These are phyloP conservation scores for Agroathelia rolfsii DNA, from an alignment of 1,284 basidiomycete genomes.

Conservation along the genomic window DNA sequence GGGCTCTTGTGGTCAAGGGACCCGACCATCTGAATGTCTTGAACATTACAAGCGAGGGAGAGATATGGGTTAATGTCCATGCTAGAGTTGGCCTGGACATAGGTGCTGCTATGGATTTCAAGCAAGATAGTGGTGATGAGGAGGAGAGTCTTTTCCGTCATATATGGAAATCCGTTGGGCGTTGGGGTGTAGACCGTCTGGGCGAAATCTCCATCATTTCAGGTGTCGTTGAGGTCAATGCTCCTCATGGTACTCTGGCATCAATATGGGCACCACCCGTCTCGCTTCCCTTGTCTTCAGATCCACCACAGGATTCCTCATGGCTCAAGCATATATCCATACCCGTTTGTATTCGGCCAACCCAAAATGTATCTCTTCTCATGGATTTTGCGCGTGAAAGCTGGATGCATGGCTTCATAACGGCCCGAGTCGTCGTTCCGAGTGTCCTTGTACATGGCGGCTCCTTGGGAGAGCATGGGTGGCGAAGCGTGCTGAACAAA, in stretches of 20 bases:
- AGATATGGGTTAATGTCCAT: slow-evolving; percentile 49
- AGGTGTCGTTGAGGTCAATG: slow-evolving; percentile 35
- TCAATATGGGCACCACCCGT: slow-evolving; percentile 36
- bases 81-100: slow-evolving; percentile 55
- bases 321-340: slow-evolving; percentile 53
- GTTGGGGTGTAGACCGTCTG: slow-evolving; percentile 50
- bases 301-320: slow-evolving; percentile 40
- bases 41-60: slow-evolving; percentile 47
- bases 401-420: slow-evolving; percentile 45
- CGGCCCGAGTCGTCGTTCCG: slow-evolving; percentile 32
- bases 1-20: slow-evolving; percentile 45
- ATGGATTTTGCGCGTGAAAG: slow-evolving; percentile 43
- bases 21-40: slow-evolving; percentile 53
- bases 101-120: slow-evolving; percentile 46
- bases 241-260: slow-evolving; percentile 39
- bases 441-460: slow-evolving; percentile 45
- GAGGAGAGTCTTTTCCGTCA: slow-evolving; percentile 30
- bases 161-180: slow-evolving; percentile 54
- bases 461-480: slow-evolving; percentile 27
- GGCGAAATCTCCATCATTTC: slow-evolving; percentile 47
- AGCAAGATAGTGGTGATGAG: slow-evolving; percentile 30
- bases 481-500: slow-evolving; percentile 38
- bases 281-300: slow-evolving; percentile 44
- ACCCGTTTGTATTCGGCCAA: slow-evolving; percentile 43
- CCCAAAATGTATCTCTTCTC: slow-evolving; percentile 38